Evolutionary conservation across 805 yeast genomes (phyloP), one percentile per base, ranked within the genome.

Genomic region (Lachancea dasiensis): DNA sequence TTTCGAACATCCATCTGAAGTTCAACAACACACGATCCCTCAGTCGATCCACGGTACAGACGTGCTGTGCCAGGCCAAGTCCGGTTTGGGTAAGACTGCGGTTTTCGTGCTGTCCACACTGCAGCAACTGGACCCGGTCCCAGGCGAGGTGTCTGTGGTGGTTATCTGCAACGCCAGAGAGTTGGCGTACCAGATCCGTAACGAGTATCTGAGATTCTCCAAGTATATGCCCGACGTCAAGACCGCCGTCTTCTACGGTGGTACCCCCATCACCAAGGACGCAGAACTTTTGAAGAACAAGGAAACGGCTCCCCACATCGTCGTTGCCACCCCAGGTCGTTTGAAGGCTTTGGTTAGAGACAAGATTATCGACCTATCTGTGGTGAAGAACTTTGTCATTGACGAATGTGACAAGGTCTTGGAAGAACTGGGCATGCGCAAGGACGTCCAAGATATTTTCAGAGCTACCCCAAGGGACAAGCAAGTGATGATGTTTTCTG

Each of bases 1-100:
- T 73, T 90, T 90, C 63, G 98, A 90, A 73, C 98, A 90, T 72
- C 98, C 98, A 50, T 86, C 96, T 50, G 98, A 90, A 81, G 98
- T 90, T 51, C 98, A 90, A 72, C 98, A 90, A 72, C 90, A 86
- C 52, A 86, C 96, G 68, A 92, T 90, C 58, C 98, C 98, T 39
- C 97, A 92, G 70, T 85, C 97, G 40, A 86, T 90, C 60, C 82
- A 90, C 54, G 98, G 97, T 60, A 90, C 95, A 46, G 98, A 90
- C 62, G 97, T 90, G 43, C 70, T 90, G 51, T 92, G 98, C 72
- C 98, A 90, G 74, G 98, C 98, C 66, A 90, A 92, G 72, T 92
- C 98, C 32, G 98, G 98, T 83, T 75, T 92, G 52, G 98, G 98
- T 80, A 90, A 90, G 67, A 90, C 98, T 43, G 98, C 98, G 31